phyloP scores from a whole-genome alignment of 2,329 filamentous ascomycete genomes.

The Calonectria multiphialidica region DNA sequence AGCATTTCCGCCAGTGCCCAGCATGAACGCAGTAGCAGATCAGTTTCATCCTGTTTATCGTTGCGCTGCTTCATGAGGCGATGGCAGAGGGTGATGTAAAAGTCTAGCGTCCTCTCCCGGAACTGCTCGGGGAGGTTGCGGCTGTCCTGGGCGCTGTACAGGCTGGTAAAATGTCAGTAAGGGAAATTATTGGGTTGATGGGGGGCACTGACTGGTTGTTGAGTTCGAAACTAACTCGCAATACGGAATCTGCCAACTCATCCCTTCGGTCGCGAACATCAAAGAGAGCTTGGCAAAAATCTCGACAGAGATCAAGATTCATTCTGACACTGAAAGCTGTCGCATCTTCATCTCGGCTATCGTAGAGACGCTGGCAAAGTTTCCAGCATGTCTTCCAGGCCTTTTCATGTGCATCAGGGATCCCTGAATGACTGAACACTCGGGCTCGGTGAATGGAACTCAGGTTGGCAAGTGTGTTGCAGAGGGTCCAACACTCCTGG shows the following conservation, averaged over 20 bases:
- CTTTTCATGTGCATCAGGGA: slow-evolving; percentile 83
- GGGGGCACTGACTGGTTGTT: slow-evolving; percentile 80
- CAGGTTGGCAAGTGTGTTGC: slow-evolving; percentile 88
- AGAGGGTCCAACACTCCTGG: slow-evolving; percentile 92
- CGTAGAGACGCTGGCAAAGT: slow-evolving; percentile 89
- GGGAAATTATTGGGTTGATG: neutral
- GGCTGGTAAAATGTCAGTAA: slow-evolving; percentile 55
- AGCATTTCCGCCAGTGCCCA: slow-evolving; percentile 95
- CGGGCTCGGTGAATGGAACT: slow-evolving; percentile 86
- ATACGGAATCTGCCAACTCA: slow-evolving; percentile 84
- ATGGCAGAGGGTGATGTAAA: slow-evolving; percentile 94
- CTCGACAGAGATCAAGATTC: slow-evolving; percentile 87
- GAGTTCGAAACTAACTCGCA: slow-evolving; percentile 93
- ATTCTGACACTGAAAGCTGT: slow-evolving; percentile 76
- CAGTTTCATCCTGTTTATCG: slow-evolving; percentile 83
- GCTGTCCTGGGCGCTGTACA: slow-evolving; percentile 90
- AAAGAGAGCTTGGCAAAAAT: slow-evolving; percentile 93
- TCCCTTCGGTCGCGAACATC: slow-evolving; percentile 85
- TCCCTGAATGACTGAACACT: slow-evolving; percentile 81
- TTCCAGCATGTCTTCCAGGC: slow-evolving; percentile 97
- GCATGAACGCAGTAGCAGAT: slow-evolving; percentile 85
- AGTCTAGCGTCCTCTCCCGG: slow-evolving; percentile 89
- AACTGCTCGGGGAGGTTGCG: slow-evolving; percentile 87
- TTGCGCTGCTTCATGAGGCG: slow-evolving; percentile 95
- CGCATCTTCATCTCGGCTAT: slow-evolving; percentile 79